Conservation (phyloP, 768 basidiomycete species). For the Leccinellum albellum region DNA sequence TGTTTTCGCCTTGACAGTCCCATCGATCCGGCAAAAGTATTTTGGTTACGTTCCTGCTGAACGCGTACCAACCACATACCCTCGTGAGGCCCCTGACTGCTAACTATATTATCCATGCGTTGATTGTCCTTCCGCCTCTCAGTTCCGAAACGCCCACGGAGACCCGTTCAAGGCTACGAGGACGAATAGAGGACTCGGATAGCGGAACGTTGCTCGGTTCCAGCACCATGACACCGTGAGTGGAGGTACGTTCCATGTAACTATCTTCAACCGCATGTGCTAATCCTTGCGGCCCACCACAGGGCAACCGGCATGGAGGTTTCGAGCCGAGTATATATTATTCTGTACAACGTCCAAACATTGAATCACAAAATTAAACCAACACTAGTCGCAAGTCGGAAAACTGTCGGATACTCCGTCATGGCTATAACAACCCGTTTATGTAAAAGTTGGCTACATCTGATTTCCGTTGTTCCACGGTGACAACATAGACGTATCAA, state of each 20-base stretch:
- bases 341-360: neutral
- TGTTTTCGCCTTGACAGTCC: slow-evolving; percentile 64
- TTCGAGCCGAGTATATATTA: neutral
- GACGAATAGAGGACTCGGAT: slow-evolving; percentile 39
- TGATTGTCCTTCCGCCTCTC: slow-evolving; percentile 2
- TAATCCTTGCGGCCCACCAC: neutral
- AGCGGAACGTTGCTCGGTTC: neutral
- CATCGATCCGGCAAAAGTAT: slow-evolving; percentile 69
- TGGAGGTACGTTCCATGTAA: slow-evolving; percentile 4
- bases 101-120: neutral
- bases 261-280: neutral
- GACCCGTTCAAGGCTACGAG: slow-evolving; percentile 71
- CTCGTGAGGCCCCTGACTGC: slow-evolving; percentile 47
- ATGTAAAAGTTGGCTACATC: neutral
- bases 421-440: neutral
- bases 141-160: slow-evolving; percentile 73
- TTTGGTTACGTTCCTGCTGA: slow-evolving; percentile 71
- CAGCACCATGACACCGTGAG: neutral
- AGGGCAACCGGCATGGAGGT: slow-evolving; percentile 1
- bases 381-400: neutral
- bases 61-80: slow-evolving; percentile 72
- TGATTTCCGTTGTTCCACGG: neutral
- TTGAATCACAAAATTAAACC: neutral
- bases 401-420: neutral
- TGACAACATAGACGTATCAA: too few relatives aligned